phyloP scores from a whole-genome alignment of 2,329 filamentous ascomycete genomes.

The Diplodia sapinea region DNA sequence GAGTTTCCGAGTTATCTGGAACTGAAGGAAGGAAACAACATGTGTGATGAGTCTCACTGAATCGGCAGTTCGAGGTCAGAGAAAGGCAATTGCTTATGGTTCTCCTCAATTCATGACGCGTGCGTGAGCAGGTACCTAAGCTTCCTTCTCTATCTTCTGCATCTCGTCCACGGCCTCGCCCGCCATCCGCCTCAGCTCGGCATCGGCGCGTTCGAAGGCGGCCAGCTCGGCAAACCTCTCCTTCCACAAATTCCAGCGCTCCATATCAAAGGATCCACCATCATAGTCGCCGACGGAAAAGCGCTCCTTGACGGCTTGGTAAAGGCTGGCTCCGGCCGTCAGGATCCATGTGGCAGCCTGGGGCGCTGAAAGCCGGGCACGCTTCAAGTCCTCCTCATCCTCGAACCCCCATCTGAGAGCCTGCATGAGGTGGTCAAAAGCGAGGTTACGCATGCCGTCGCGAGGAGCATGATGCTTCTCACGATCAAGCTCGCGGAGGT shows the following conservation, averaged over 20 bases:
- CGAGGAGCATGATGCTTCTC: neutral
- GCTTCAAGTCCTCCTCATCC: neutral
- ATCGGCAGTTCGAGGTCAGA: too few species aligned
- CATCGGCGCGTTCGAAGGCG: neutral
- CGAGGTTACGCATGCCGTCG: neutral
- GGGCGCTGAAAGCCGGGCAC: neutral
- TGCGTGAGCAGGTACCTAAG: neutral
- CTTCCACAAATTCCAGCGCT: neutral
- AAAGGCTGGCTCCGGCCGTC: neutral
- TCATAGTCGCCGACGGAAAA: neutral
- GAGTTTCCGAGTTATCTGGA: too few species aligned
- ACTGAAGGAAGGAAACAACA: too few species aligned
- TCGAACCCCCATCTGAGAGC: neutral
- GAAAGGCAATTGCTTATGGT: too few species aligned
- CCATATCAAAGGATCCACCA: neutral
- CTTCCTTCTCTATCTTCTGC: neutral
- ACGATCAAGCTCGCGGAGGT: neutral
- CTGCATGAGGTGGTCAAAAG: neutral
- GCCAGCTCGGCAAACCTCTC: neutral
- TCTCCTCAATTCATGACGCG: too few species aligned
- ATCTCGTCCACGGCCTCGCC: neutral
- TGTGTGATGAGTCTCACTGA: too few species aligned
- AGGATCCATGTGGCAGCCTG: neutral
- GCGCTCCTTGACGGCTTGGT: neutral
- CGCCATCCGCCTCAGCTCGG: neutral